Evolutionary conservation across 306 rosid genomes (phyloP).

Genomic region (Lathyrus aphaca): DNA sequence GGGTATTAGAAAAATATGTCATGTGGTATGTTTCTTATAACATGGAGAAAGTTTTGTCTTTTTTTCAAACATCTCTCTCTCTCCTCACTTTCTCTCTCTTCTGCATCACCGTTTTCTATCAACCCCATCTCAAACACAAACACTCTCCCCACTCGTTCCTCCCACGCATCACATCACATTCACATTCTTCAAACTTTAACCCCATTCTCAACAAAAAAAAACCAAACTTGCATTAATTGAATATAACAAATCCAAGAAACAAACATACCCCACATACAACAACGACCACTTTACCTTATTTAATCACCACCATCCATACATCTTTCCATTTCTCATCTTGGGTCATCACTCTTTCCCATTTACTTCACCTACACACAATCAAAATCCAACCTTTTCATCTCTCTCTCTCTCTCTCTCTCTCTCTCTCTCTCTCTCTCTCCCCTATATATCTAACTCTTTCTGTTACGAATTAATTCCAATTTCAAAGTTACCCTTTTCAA

Average conservation of each 20-base stretch:
- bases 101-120: slow-evolving; percentile 29
- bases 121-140: slow-evolving; percentile 28
- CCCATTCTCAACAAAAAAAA: background rate
- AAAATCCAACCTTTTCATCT: background rate
- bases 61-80: slow-evolving; percentile 23
- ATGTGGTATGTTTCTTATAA: background rate
- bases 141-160: slow-evolving; percentile 20
- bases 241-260: slow-evolving; percentile 21
- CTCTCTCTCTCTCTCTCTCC: too few species aligned
- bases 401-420: too few species aligned
- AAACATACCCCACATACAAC: slow-evolving; percentile 35
- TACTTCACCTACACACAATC: background rate
- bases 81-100: background rate
- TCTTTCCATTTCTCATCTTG: slow-evolving; percentile 7
- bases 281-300: slow-evolving; percentile 32
- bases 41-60: slow-evolving; percentile 30
- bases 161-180: slow-evolving; percentile 35
- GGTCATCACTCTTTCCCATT: slow-evolving; percentile 9
- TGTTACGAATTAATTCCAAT: slow-evolving; percentile 2
- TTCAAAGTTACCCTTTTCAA: slow-evolving; percentile 29
- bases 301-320: background rate
- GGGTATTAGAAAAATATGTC: background rate
- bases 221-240: slow-evolving; percentile 27
- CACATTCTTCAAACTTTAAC: background rate
- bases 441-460: slow-evolving; percentile 7